These are phyloP conservation scores for Coccomyxa sp. DNA, from an alignment of 139 green algal genomes.

Conservation along the genomic window DNA sequence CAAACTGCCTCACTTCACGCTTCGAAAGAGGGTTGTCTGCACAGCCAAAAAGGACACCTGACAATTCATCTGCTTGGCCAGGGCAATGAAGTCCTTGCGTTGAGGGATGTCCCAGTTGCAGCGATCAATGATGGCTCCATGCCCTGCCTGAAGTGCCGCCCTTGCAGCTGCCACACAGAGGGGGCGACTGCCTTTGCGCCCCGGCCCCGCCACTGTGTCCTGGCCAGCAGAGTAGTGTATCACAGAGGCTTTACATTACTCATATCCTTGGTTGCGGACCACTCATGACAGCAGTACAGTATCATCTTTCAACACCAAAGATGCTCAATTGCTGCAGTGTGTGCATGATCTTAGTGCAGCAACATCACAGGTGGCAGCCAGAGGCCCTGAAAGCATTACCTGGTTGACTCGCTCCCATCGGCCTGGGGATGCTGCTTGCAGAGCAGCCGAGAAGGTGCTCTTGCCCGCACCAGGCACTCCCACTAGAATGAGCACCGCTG, in stretches of 20 bases:
- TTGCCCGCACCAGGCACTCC: conserved; percentile 52
- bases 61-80: conserved; percentile 23
- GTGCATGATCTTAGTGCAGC: no score
- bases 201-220: conserved; percentile 36
- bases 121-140: conserved; percentile 59
- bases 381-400: conserved; percentile 19
- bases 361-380: background rate
- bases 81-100: conserved; percentile 50
- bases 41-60: conserved; percentile 14
- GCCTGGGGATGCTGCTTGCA: conserved; percentile 17
- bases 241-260: no score
- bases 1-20: no score
- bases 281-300: no score
- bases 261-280: no score
- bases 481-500: conserved; percentile 37
- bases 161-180: conserved; percentile 51
- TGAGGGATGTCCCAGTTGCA: conserved; percentile 58
- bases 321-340: no score
- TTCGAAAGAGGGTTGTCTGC: no score
- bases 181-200: conserved; percentile 48
- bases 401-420: conserved; percentile 47
- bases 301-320: no score
- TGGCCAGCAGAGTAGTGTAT: no score
- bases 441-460: conserved; percentile 49
- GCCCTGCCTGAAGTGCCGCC: conserved; percentile 27